Evolutionary conservation across 2,329 filamentous ascomycete genomes (phyloP), one percentile per base, ranked within the genome.

Genomic region (Fusarium sp.): DNA sequence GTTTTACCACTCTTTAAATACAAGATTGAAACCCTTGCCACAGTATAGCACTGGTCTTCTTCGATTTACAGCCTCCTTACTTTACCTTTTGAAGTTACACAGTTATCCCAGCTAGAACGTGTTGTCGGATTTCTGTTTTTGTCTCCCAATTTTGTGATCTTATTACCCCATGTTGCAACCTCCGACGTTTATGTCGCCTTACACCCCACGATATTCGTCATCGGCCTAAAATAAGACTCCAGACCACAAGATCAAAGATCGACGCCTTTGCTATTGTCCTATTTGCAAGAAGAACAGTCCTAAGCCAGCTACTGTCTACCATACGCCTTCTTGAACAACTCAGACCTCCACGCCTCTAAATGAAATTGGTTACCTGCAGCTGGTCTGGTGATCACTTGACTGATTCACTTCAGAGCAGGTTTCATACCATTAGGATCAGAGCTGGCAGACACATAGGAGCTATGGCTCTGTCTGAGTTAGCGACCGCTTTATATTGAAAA

Each of bases 191-290:
- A 77, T 78, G 73, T 73, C 76, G 74, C 57, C 74, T 78, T 77
- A 52, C 45, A 56, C 69, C 68, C 74, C 74, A 76, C 63, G 64
- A 66, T 71, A 73, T 77, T 77, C 76, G 76, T 75, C 76, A 78
- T 76, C 74, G 44, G 37, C 58, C 51, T 68, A 64, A 65, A 39
- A 55, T 63, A 33, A 61, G 31, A 64, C 54, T 54, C 55, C 56
- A 60, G 66, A 62, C 70, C 70, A 74, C 61, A 71, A 56, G 63
- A 68, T 60, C 57, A 57, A 57, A 59, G 52, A 61, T 45, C 54
- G 38, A 39, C 52, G 29, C 42, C 42, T 38, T 63, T 45, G 29
- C 57, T 45, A 37, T 21, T 44, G 25, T 60, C 55, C 42, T 63
- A 74, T 76, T 77, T 67, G 74, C 54, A 65, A 55, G 35, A 33